A percentile compares a stretch with the other conserved stretches of the same genome.
phyloP scores from a whole-genome alignment of 768 basidiomycete genomes.

The Mycena sanguinolenta region DNA sequence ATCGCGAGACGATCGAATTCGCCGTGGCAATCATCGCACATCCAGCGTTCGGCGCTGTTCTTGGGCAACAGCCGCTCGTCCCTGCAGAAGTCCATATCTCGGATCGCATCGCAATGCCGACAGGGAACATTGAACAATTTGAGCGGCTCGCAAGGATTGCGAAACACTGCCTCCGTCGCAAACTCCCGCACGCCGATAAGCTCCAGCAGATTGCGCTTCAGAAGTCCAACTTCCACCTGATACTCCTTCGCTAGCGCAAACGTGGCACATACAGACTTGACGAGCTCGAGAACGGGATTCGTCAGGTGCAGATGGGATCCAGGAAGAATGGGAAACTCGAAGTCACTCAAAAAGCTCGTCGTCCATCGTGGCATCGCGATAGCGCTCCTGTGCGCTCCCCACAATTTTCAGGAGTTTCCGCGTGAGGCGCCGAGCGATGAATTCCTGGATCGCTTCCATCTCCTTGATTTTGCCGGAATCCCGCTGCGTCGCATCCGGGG shows the following conservation, averaged over 20 bases:
- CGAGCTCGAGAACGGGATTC: slow-evolving; percentile 89
- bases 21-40: slow-evolving; percentile 78
- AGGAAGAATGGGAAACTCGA: slow-evolving; percentile 88
- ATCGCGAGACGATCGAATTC: slow-evolving; percentile 93
- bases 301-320: slow-evolving; percentile 85
- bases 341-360: slow-evolving; percentile 66
- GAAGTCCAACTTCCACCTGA: slow-evolving; percentile 86
- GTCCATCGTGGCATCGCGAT: slow-evolving; percentile 71
- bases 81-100: slow-evolving; percentile 96
- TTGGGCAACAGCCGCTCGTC: slow-evolving; percentile 86
- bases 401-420: slow-evolving; percentile 83
- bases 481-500: slow-evolving; percentile 73
- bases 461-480: slow-evolving; percentile 81
- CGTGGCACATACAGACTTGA: slow-evolving; percentile 89
- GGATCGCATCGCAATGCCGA: slow-evolving; percentile 83
- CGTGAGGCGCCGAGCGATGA: slow-evolving; percentile 85
- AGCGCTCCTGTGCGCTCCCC: slow-evolving; percentile 69
- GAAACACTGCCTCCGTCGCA: slow-evolving; percentile 85
- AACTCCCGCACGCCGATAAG: slow-evolving; percentile 90
- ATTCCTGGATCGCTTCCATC: slow-evolving; percentile 75
- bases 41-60: slow-evolving; percentile 71
- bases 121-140: slow-evolving; percentile 91
- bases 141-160: slow-evolving; percentile 92
- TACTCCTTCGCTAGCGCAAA: slow-evolving; percentile 86
- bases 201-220: slow-evolving; percentile 92